Base-by-base conservation (phyloP, 1,284 basidiomycete genomes). In the Marasmius tenuissimus region DNA sequence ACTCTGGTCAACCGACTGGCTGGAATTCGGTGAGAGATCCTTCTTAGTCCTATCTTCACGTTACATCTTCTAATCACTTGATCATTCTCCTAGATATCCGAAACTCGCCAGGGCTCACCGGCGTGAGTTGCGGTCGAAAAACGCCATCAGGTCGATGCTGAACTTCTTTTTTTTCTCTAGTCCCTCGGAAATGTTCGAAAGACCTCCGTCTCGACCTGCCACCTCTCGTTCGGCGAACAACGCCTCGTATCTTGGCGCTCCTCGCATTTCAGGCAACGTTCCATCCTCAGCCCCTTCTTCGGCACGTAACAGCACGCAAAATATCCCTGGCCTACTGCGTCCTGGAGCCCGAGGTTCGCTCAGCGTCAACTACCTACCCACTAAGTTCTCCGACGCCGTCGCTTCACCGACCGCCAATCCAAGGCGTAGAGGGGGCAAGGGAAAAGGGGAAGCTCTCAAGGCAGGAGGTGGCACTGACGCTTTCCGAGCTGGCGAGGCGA, bases 381-480 rank as follows among this genome's bases (percentile, higher is more conserved):
- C 79, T 57, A 90, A 90, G 72, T 88, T 89, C 71, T 84, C 86
- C 20, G 72, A 65, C 51, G 68, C 70, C 5, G 65, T 76, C 52
- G 66, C 76, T 40, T 70, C 77, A 35, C 77, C 77, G 20, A 72
- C 77, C 53, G 81, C 14, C 72, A 42, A 42, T 42, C 40, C 40
- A 12, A 42, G 40, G n/a, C 40, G 40, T 42, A 78, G 6, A 74
- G 80, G 58, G 71, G 71, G 54, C 68, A 74, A 53, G 71, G 77
- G 48, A 73, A 75, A 20, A 69, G 66, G 34, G 71, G 68, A 22
- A 75, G 64, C 66, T 18, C 81, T 78, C 1, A 85, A 87, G 71
- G 78, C 75, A 58, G 87, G 88, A 47, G 87, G 87, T 22, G 88
- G 88, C 7, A 75, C 83, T 42, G 85, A 86, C 65, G 87, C 86